Base-by-base conservation (phyloP, 176 grass and related monocot genomes). In the Pharus latifolius region DNA sequence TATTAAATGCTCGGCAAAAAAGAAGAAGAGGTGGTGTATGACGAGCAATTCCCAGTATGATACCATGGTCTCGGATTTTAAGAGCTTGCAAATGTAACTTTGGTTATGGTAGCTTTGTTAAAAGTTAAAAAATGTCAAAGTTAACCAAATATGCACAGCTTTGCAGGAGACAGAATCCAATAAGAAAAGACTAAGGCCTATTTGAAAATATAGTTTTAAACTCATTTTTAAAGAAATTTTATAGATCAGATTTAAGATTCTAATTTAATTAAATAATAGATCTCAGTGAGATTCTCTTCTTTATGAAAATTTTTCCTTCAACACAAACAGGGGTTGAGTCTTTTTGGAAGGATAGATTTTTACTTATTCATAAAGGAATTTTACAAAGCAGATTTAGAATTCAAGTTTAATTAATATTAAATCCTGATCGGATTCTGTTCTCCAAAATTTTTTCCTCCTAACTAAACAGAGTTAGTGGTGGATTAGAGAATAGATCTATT, bases 71-170 rank as follows among this genome's bases (percentile, higher is more conserved):
- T 82, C 79, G 70, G 70, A 24, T 75, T 82, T 62, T 53, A 47
- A 68, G 61, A 68, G 62, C 65, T 68, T 42, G 30, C 38, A n/a
- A 19, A 53, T 75, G 20, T 45, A 53, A 46, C 73, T 83, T 76
- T 70, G 46, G 46, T 57, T 32, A 8, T 46, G 5, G 0, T 19
- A 62, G 17, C 44, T 59, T 50, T 60, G 53, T 24, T 40, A 17
- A 56, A 76, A 69, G 65, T 44, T 35, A 28, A 62, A 6, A 75
- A 56, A 19, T 4, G 0, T 12, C 17, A 68, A 3, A 69, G 8
- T 30, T 5, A 56, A 20, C 19, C 26, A 41, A 50, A 47, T 55
- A n/a, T 27, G 48, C 74, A 45, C 43, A 13, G 55, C 56, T 74
- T 74, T 61, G 74, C 37, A 14, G 8, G 33, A n/a, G 9, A 2